Base-by-base conservation (phyloP, 495 filamentous ascomycete species). In the Endocarpon pusillum region DNA sequence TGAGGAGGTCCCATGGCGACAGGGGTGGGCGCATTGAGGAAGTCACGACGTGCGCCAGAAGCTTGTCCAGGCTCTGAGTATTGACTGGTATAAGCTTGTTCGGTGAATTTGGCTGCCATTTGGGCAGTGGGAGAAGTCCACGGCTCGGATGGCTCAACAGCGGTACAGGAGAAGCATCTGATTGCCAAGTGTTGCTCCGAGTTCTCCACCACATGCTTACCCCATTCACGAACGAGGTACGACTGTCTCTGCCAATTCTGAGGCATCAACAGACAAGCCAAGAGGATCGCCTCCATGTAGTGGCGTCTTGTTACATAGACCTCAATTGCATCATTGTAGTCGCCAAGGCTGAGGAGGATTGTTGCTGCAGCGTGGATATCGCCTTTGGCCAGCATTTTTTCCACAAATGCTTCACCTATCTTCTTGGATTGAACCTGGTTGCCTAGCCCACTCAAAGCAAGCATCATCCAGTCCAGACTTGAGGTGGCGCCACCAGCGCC, bases 321-420 rank as follows among this genome's bases (percentile, higher is more conserved):
- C 50, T 96, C 89, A 40, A 97, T 79, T 0, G 91, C 89, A 52
- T 96, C 91, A 43, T 93, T 87, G 41, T 76, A 68, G 44, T 94
- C 87, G 5, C 85, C 91, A 45, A 97, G 68, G 11, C 84, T 87
- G 11, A 97, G 71, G 39, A 96, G 67, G 40, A 94, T 83, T 6
- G 91, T 81, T 17, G 82, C 83, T 6, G 91, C 80, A 0, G 82
- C 81, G 48, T 97, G 89, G 2, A 94, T 66, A 44, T 97, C 89
- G 25, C 83, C 84, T 42, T 76, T 76, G 49, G 92, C 83, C 5
- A 96, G 62, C 3, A 96, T 57, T 36, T 85, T 75, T 60, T 92
- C 83, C 15, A 94, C 85, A 52, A 92, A 93, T 7, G 83, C 81
- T 33, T 91, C 78, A 14, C 80, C 86, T 34, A 96, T 75, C 47